Percentiles rank a stretch among this genome's conserved stretches.
Conservation (phyloP, 2,329 filamentous ascomycete genomes). For the Simplicillium aogashimaense region DNA sequence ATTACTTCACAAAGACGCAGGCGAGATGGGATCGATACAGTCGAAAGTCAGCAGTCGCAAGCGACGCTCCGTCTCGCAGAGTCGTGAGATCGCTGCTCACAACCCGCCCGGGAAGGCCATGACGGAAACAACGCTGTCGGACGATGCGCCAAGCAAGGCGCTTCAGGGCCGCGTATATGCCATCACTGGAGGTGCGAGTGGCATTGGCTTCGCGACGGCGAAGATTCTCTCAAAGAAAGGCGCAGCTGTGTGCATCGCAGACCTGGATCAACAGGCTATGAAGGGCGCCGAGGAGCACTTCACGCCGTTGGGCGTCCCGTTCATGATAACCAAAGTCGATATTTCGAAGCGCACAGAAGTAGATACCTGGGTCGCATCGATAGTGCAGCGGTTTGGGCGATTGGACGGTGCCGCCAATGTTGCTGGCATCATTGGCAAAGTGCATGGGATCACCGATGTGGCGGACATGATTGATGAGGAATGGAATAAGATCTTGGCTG, state of each 20-base stretch:
- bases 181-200: conserved; percentile 21
- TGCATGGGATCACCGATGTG: conserved; percentile 26
- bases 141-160: too few species aligned
- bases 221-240: conserved; percentile 24
- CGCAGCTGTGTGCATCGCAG: conserved; percentile 25
- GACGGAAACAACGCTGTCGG: too few species aligned
- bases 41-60: too few species aligned
- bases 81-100: too few species aligned
- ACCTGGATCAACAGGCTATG: conserved; percentile 23
- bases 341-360: conserved; percentile 35
- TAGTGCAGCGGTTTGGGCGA: conserved; percentile 34
- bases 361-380: conserved; percentile 34
- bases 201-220: conserved; percentile 31
- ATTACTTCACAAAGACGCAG: too few species aligned
- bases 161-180: conserved; percentile 16
- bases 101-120: too few species aligned
- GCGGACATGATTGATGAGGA: conserved; percentile 32
- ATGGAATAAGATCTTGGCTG: conserved; percentile 33
- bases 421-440: conserved; percentile 37
- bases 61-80: too few species aligned
- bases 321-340: conserved; percentile 30
- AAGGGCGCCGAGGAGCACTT: conserved; percentile 20
- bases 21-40: too few species aligned
- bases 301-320: conserved; percentile 10
- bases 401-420: conserved; percentile 44